Evolutionary conservation across 305 asterid species (phyloP), one percentile per base, ranked within the genome.

Genomic region (Coffea humblotiana): DNA sequence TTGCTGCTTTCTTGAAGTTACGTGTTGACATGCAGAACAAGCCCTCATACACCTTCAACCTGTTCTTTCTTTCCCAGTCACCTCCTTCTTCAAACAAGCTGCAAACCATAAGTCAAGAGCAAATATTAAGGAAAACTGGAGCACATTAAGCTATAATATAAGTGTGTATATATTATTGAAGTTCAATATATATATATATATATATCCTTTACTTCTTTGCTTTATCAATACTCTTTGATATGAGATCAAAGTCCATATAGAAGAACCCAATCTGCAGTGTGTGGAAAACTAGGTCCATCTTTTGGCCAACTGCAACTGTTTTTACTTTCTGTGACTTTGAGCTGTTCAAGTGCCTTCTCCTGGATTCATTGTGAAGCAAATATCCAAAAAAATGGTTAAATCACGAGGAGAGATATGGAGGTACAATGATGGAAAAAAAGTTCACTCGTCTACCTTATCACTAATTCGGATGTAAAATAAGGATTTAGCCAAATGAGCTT

Each of bases 61-160:
- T 91, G 81, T 94, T 94, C 94, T 94, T 94, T 74, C 98, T 91
- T 87, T 94, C 98, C 98, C 98, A 94, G 83, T 94, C 98, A 84
- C 98, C 98, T 35, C 98, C 98, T 86, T 92, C 97, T 86, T 92
- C 98, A 84, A 94, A 94, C 90, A 94, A 87, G 64, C 97, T 92
- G 92, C 79, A 81, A 79, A 51, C 52, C 70, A 73, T 71, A 58
- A 84, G 76, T 71, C 84, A 76, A 13, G 9, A 37, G 61, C 63
- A 74, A 81, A 56, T 52, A 77, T 45, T 0, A 43, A 56, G 40
- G 23, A 60, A 58, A 10, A 45, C 11, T 37, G 13, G 4, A 35
- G 23, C 32, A 47, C 25, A 72, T n/a, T 66, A 40, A 81, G 43
- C 12, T 21, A 2, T 14, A 61, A 32, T 63, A 79, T 15, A 72